Conservation (phyloP, 1,284 basidiomycete genomes). For the Heliocybe sulcata region DNA sequence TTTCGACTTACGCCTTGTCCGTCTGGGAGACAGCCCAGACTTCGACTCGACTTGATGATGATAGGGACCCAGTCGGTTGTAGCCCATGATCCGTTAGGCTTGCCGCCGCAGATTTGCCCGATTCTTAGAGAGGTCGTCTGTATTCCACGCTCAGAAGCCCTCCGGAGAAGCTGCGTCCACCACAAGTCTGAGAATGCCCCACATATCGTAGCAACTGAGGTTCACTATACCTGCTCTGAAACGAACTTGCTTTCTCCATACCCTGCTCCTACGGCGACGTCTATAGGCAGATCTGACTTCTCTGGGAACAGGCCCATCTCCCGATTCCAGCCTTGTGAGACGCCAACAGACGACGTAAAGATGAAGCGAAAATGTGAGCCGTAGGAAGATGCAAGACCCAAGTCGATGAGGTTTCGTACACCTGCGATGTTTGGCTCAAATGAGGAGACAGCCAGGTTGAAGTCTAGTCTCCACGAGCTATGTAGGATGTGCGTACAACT, state of each 20-base stretch:
- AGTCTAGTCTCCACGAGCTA: conserved; percentile 34
- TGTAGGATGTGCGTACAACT: conserved; percentile 22
- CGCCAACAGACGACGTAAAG: conserved; percentile 23
- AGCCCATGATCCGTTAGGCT: conserved; percentile 20
- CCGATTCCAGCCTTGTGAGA: conserved; percentile 8
- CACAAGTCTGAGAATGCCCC: too few relatives aligned
- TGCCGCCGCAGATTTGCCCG: conserved; percentile 24
- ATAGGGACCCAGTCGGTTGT: conserved; percentile 26
- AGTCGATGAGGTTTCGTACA: conserved; percentile 11
- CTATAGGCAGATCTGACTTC: conserved; percentile 15
- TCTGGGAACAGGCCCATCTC: conserved; percentile 20
- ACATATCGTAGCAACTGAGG: too few relatives aligned
- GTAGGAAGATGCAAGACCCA: conserved; percentile 16
- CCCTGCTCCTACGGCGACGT: not conserved
- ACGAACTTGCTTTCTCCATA: conserved; percentile 27
- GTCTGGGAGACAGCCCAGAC: conserved; percentile 9
- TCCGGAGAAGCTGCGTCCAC: too few relatives aligned
- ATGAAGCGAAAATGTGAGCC: conserved; percentile 14
- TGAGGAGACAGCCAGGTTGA: conserved; percentile 20
- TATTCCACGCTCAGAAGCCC: conserved; percentile 5
- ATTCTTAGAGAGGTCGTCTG: conserved; percentile 18
- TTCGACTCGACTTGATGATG: conserved; percentile 18
- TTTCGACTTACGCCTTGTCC: not conserved
- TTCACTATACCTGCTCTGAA: conserved; percentile 13
- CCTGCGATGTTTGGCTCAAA: too few relatives aligned